These are phyloP conservation scores for Spathaspora arborariae DNA, from an alignment of 805 yeast species.

Conservation along the genomic window DNA sequence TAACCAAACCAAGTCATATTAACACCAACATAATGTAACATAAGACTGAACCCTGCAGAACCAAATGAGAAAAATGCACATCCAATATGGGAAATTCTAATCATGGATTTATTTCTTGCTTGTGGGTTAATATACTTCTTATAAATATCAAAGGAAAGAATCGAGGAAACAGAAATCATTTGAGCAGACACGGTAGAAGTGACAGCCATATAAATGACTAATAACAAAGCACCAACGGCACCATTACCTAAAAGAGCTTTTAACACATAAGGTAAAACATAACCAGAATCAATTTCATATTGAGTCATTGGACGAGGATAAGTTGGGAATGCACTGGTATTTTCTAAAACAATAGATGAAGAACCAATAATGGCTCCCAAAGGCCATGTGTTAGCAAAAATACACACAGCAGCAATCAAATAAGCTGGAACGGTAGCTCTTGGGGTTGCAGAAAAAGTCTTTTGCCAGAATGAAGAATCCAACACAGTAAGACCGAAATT, in stretches of 20 bases:
- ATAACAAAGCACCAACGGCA: slow-evolving; percentile 25
- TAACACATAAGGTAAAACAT: slow-evolving; percentile 24
- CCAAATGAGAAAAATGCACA: slow-evolving; percentile 36
- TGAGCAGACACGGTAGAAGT: slow-evolving; percentile 39
- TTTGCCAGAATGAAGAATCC: slow-evolving; percentile 40
- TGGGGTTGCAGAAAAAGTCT: slow-evolving; percentile 30
- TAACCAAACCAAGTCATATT: slow-evolving; percentile 29
- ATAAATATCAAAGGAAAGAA: slow-evolving; percentile 44
- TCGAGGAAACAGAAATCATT: slow-evolving; percentile 35
- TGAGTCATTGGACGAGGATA: slow-evolving; percentile 26
- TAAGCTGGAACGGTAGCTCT: slow-evolving; percentile 35
- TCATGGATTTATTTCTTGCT: slow-evolving; percentile 40
- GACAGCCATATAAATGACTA: slow-evolving; percentile 34
- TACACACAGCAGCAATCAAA: slow-evolving; percentile 26
- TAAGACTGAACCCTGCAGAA: slow-evolving; percentile 34
- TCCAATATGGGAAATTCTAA: slow-evolving; percentile 38
- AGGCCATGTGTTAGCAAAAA: slow-evolving; percentile 31
- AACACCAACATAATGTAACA: slow-evolving; percentile 25
- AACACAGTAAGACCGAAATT: slow-evolving; percentile 33
- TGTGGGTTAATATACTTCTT: slow-evolving; percentile 38
- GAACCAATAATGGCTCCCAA: slow-evolving; percentile 32
- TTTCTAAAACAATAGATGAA: slow-evolving; percentile 24
- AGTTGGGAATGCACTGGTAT: slow-evolving; percentile 23
- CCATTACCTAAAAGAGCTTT: slow-evolving; percentile 26
- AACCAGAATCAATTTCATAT: slow-evolving; percentile 24